Evolutionary conservation across 78 protist species (phyloP).

Genomic region (Dictyostelium citrinum): DNA sequence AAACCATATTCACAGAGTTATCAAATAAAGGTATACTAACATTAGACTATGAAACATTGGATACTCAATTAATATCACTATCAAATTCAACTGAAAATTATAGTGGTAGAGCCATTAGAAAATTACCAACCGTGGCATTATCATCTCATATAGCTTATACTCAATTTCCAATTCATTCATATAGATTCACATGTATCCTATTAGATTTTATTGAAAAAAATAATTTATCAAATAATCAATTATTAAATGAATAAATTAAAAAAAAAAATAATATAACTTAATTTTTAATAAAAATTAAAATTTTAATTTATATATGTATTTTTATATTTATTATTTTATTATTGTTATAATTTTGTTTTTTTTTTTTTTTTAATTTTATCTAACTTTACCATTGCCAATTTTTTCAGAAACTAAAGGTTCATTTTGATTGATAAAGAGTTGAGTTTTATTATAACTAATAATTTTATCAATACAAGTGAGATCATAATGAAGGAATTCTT

Average conservation of each 20-base stretch:
- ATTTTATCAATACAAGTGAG: slow-evolving; percentile 1
- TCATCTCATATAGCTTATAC: not conserved
- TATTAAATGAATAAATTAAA: slow-evolving; percentile 2
- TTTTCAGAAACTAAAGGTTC: slow-evolving; percentile 3
- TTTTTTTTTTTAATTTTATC: not conserved
- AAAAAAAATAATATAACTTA: no score
- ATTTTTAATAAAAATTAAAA: no score
- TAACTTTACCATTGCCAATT: slow-evolving; percentile 3
- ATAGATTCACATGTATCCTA: not conserved
- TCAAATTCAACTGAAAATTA: slow-evolving; percentile 23
- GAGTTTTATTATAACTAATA: slow-evolving; percentile 1
- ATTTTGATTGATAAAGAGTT: not conserved
- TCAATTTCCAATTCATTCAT: not conserved
- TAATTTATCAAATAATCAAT: not conserved
- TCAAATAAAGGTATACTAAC: not conserved
- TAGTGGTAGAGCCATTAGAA: slow-evolving; percentile 91
- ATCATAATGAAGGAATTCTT: slow-evolving; percentile 50
- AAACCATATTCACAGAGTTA: slow-evolving; percentile 74
- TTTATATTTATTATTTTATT: not conserved
- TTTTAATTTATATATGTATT: no score
- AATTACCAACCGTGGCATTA: slow-evolving; percentile 90
- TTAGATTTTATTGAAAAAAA: not conserved
- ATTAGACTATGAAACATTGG: not conserved
- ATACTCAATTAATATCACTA: not conserved
- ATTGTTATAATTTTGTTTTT: not conserved